Conservation (phyloP, 2,329 filamentous ascomycete species). For the Byssoonygena ceratinophila region DNA sequence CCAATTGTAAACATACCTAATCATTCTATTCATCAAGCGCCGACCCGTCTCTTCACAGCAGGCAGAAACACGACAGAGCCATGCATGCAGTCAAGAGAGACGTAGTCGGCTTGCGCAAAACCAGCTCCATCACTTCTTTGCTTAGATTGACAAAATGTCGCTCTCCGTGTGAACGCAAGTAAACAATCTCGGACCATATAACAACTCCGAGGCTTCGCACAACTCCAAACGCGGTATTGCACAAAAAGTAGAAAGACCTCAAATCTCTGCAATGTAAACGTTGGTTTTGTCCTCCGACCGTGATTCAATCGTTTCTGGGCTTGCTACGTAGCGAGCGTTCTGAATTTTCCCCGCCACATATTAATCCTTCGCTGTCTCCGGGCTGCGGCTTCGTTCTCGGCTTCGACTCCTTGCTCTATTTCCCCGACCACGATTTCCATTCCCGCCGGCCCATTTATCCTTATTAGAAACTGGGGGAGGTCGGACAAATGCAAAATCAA, state of each 20-base stretch:
- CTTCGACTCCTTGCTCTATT: conserved; percentile 35
- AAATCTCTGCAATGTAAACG: not conserved
- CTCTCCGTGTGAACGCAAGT: not conserved
- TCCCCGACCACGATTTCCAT: conserved; percentile 35
- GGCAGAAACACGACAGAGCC: not conserved
- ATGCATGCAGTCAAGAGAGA: not conserved
- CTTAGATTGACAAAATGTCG: conserved; percentile 15
- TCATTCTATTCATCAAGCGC: conserved; percentile 12
- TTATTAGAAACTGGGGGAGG: conserved; percentile 46
- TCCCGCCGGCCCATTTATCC: conserved; percentile 27
- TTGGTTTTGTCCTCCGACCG: not conserved
- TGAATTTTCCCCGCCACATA: not conserved
- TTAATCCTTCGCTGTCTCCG: conserved; percentile 22
- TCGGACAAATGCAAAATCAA: conserved; percentile 57
- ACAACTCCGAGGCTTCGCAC: not conserved
- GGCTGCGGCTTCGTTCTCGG: conserved; percentile 39
- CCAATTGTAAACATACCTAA: conserved; percentile 7
- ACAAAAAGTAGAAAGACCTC: not conserved
- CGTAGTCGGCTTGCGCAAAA: conserved; percentile 1
- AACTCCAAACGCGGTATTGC: not conserved
- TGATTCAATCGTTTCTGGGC: not conserved
- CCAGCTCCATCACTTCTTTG: conserved; percentile 26
- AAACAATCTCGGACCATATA: not conserved
- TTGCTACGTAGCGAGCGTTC: not conserved
- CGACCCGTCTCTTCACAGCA: conserved; percentile 12